These are phyloP conservation scores for Roridomyces roridus DNA, from an alignment of 768 basidiomycete genomes.

Conservation along the genomic window DNA sequence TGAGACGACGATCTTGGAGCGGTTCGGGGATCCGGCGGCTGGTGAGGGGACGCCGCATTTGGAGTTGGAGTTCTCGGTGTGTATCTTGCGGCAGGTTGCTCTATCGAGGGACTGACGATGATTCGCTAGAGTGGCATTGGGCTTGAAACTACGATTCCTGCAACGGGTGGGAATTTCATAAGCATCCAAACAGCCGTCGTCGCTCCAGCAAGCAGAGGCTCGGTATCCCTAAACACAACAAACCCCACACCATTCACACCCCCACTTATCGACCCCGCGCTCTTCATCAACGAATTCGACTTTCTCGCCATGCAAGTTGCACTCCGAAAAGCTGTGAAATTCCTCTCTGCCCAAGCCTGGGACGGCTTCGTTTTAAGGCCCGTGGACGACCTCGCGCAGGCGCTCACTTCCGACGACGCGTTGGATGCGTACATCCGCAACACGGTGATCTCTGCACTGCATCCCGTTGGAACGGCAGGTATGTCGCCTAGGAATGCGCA, in stretches of 20 bases:
- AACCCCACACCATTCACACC: slow-evolving; percentile 28
- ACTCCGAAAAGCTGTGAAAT: slow-evolving; percentile 30
- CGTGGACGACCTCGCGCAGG: slow-evolving; percentile 26
- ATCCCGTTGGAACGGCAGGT: slow-evolving; percentile 35
- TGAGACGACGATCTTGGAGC: slow-evolving; percentile 16
- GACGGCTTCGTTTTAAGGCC: slow-evolving; percentile 31
- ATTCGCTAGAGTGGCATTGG: slow-evolving; percentile 9
- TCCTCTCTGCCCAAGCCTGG: slow-evolving; percentile 35
- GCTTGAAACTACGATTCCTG: slow-evolving; percentile 1
- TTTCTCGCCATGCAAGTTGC: slow-evolving; percentile 34
- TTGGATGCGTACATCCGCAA: slow-evolving; percentile 31
- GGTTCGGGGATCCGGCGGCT: slow-evolving; percentile 29
- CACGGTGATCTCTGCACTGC: slow-evolving; percentile 26
- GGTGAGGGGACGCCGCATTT: slow-evolving; percentile 32
- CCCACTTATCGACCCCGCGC: slow-evolving; percentile 34
- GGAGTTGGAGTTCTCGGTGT: slow-evolving; percentile 25
- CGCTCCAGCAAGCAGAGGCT: slow-evolving; percentile 29
- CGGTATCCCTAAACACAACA: slow-evolving; percentile 32
- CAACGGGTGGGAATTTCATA: slow-evolving; percentile 17
- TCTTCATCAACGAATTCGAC: slow-evolving; percentile 29
- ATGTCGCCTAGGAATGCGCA: slow-evolving; percentile 35
- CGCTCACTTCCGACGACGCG: slow-evolving; percentile 31
- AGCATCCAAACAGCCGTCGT: slow-evolving; percentile 7
- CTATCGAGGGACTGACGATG: background rate
- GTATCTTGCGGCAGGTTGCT: background rate